Evolutionary conservation across 2,329 filamentous ascomycete species (phyloP).

Genomic region (Trichophyton rubrum): DNA sequence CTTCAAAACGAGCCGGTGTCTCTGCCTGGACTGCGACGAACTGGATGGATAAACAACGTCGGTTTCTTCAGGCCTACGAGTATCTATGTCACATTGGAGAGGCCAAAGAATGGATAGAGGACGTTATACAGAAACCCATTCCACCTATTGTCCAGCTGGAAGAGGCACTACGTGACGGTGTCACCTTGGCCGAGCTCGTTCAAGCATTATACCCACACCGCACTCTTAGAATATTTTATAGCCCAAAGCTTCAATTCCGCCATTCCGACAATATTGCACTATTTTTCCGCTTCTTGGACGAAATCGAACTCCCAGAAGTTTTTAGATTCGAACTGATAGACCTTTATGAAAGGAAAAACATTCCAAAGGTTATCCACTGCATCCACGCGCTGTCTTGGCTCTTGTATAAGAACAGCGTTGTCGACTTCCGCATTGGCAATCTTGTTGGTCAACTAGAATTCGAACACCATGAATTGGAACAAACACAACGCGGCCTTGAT

Average conservation of each 20-base stretch:
- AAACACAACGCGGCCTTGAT: slow-evolving; percentile 92
- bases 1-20: slow-evolving; percentile 38
- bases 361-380: slow-evolving; percentile 97
- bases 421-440: slow-evolving; percentile 93
- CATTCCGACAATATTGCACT: slow-evolving; percentile 97
- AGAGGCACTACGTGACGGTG: slow-evolving; percentile 80
- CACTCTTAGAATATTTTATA: slow-evolving; percentile 68
- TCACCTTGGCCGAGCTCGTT: slow-evolving; percentile 88
- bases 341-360: slow-evolving; percentile 98
- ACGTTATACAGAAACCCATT: slow-evolving; percentile 71
- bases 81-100: slow-evolving; percentile 98
- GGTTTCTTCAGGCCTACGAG: slow-evolving; percentile 93
- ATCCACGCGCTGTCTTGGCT: slow-evolving; percentile 96
- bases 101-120: slow-evolving; percentile 97
- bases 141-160: slow-evolving; percentile 89
- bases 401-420: slow-evolving; percentile 86
- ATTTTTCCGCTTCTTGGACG: slow-evolving; percentile 87
- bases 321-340: slow-evolving; percentile 97
- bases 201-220: slow-evolving; percentile 71
- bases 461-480: slow-evolving; percentile 92
- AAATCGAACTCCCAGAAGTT: slow-evolving; percentile 83
- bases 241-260: slow-evolving; percentile 75
- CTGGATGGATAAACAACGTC: slow-evolving; percentile 98
- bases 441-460: slow-evolving; percentile 93
- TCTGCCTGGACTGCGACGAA: slow-evolving; percentile 72